These are phyloP conservation scores for Candida awuae DNA, from an alignment of 805 yeast genomes.

Conservation along the genomic window DNA sequence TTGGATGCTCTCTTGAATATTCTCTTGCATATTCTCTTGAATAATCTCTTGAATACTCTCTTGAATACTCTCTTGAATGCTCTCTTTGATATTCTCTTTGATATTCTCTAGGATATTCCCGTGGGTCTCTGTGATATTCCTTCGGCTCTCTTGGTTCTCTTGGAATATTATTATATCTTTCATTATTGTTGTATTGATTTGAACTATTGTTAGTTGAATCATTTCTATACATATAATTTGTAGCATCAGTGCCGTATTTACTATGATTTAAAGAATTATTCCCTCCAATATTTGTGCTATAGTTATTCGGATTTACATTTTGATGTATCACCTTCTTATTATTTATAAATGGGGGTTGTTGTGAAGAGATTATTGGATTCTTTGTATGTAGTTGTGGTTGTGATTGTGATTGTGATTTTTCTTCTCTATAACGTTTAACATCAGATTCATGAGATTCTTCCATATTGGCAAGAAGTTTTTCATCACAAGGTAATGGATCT, in stretches of 20 bases:
- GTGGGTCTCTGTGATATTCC: too few species aligned
- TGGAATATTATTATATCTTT: too few species aligned
- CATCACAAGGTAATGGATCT: slow-evolving; percentile 57
- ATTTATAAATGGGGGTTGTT: too few species aligned
- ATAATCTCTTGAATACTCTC: too few species aligned
- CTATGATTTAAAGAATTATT: slow-evolving; percentile 11
- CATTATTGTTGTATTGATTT: not conserved
- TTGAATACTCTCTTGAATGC: too few species aligned
- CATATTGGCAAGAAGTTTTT: slow-evolving; percentile 51
- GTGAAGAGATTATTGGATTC: slow-evolving; percentile 23
- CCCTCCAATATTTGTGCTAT: too few species aligned
- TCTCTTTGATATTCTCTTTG: not conserved
- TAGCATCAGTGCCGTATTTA: slow-evolving; percentile 9
- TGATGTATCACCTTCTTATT: too few species aligned
- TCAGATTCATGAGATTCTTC: slow-evolving; percentile 91
- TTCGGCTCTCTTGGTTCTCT: too few species aligned
- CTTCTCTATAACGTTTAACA: slow-evolving; percentile 47
- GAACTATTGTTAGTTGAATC: slow-evolving; percentile 2
- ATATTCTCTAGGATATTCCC: not conserved
- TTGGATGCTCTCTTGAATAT: too few species aligned
- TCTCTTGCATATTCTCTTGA: too few species aligned
- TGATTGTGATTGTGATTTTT: slow-evolving; percentile 9
- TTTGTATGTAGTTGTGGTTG: slow-evolving; percentile 26
- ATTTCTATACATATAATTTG: slow-evolving; percentile 5
- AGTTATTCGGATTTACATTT: too few species aligned